phyloP scores from a whole-genome alignment of 2,329 filamentous ascomycete species.

The Claviceps cyperi region DNA sequence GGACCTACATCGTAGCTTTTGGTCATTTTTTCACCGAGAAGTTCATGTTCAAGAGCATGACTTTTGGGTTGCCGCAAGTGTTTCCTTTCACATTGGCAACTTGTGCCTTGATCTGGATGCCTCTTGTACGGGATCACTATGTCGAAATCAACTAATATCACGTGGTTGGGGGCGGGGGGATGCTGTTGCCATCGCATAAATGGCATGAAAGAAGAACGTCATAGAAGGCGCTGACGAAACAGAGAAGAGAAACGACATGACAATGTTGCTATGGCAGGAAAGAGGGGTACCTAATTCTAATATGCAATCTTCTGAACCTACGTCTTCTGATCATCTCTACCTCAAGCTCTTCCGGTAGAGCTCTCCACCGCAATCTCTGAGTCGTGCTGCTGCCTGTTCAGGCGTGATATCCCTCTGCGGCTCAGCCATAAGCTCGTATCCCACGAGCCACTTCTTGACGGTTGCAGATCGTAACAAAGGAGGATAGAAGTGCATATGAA shows the following conservation, averaged over 20 bases:
- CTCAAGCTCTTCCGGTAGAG: slow-evolving; percentile 57
- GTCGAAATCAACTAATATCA: slow-evolving; percentile 27
- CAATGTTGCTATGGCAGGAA: neutral
- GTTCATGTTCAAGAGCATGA: slow-evolving; percentile 62
- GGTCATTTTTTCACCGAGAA: slow-evolving; percentile 71
- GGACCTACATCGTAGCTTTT: slow-evolving; percentile 68
- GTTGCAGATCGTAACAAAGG: slow-evolving; percentile 84
- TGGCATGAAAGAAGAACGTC: neutral
- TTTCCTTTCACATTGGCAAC: slow-evolving; percentile 40
- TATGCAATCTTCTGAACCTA: neutral
- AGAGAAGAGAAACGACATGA: neutral
- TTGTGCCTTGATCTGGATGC: slow-evolving; percentile 45
- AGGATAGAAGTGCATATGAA: slow-evolving; percentile 97
- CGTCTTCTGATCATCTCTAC: slow-evolving; percentile 2
- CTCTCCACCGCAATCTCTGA: slow-evolving; percentile 64
- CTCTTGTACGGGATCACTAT: slow-evolving; percentile 54
- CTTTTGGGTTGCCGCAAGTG: slow-evolving; percentile 40
- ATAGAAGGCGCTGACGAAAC: neutral
- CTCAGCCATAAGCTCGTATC: slow-evolving; percentile 92
- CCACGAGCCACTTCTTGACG: slow-evolving; percentile 90
- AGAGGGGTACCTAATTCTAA: neutral
- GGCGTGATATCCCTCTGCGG: slow-evolving; percentile 97
- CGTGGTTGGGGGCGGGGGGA: neutral
- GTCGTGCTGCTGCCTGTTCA: slow-evolving; percentile 72
- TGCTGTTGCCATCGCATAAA: neutral